phyloP scores from a whole-genome alignment of 2,329 filamentous ascomycete genomes.

The Alternaria brassicicola region DNA sequence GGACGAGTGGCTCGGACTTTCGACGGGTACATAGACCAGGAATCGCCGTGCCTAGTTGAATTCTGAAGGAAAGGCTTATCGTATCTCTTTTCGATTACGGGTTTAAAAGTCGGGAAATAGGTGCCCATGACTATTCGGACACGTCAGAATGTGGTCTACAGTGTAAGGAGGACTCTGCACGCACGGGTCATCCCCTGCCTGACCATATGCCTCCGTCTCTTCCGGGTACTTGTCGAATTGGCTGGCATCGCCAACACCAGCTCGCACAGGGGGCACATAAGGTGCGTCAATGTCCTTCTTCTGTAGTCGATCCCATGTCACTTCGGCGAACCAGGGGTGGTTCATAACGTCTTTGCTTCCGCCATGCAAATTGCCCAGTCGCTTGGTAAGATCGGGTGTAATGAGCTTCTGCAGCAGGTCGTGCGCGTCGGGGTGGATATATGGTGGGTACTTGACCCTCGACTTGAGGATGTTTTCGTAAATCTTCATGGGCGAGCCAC shows the following conservation, averaged over 20 bases:
- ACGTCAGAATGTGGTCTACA: slow-evolving; percentile 38
- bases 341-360: slow-evolving; percentile 92
- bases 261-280: slow-evolving; percentile 94
- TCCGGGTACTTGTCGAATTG: slow-evolving; percentile 98
- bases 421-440: slow-evolving; percentile 92
- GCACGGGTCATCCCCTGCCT: slow-evolving; percentile 81
- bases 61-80: slow-evolving; percentile 8
- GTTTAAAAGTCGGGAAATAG: slow-evolving; percentile 45
- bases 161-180: slow-evolving; percentile 53
- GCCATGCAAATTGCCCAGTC: slow-evolving; percentile 90
- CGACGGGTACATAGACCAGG: slow-evolving; percentile 11
- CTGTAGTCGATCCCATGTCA: slow-evolving; percentile 93
- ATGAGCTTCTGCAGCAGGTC: slow-evolving; percentile 92
- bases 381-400: slow-evolving; percentile 92
- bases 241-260: slow-evolving; percentile 91
- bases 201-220: slow-evolving; percentile 90
- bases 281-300: slow-evolving; percentile 98
- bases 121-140: slow-evolving; percentile 43
- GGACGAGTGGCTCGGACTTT: slow-evolving; percentile 9
- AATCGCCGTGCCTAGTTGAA: slow-evolving; percentile 13
- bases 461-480: slow-evolving; percentile 99
- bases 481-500: slow-evolving; percentile 96
- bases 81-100: slow-evolving; percentile 6
- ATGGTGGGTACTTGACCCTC: slow-evolving; percentile 93
- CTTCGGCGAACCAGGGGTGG: slow-evolving; percentile 95